Base-by-base conservation (phyloP, 306 rosid genomes). In the Lithocarpus polystachyus region DNA sequence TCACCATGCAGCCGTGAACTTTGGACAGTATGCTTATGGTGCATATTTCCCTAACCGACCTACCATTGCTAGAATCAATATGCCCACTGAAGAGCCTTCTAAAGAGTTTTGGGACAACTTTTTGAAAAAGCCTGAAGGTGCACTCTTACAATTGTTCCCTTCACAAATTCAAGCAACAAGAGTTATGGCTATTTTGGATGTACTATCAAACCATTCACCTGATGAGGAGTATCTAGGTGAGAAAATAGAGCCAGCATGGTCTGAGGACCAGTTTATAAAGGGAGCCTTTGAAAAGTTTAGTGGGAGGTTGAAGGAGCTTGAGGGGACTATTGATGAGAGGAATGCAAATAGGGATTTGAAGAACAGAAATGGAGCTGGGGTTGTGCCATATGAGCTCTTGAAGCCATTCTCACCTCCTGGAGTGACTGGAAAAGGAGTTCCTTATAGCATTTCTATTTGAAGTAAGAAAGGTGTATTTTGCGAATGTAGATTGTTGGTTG, bases 401-500 rank as follows among this genome's bases (percentile, higher is more conserved):
- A 92, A 92, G 80, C 97, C 99, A 0, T 6, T 79, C 33, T 94
- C 99, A 0, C 86, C 79, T 3, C 65, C 91, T 3, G 97, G 97
- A 5, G 94, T 90, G 0, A 92, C 99, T 0, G 89, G 82, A 10
- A 78, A 71, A 79, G 99, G 97, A 4, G 99, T 95, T 82, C 99
- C 99, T 0, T 85, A 85, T 60, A 95, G 99, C 69, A 87, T 95
- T 62, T 94, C 97, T 26, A 94, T 92, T 77, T 94, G 82, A 86
- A 20, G 0, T 6, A 43, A 24, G 3, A n/a, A 51, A 53, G 10
- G 20, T 31, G 2, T 64, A 64, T 64, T 15, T 29, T 9, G 17
- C 4, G 28, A 57, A 9, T 12, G 65, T 23, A 22, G 15, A 45
- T 45, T 1, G 14, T 45, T 2, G 52, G 14, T 45, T 45, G 14